phyloP scores from a whole-genome alignment of 2,329 filamentous ascomycete genomes.

The Tolypocladium inflatum region DNA sequence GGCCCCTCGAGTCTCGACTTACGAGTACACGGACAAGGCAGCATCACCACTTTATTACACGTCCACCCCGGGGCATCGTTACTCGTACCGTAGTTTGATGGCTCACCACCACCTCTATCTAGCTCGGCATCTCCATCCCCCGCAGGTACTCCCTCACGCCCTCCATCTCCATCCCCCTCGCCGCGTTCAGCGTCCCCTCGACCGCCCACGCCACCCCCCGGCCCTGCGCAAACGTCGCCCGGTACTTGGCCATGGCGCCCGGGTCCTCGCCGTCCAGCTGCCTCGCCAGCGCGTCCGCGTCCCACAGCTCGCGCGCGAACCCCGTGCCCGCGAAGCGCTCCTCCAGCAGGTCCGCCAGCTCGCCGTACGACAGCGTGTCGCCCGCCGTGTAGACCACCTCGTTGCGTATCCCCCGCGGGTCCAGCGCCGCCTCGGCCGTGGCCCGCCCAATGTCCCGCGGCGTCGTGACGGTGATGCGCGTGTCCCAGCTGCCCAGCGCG shows the following conservation, averaged over 20 bases:
- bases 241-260: constrained; percentile 47
- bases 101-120: neutral
- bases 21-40: neutral
- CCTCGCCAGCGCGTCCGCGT: constrained; percentile 28
- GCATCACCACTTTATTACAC: neutral
- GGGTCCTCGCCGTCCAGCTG: constrained; percentile 38
- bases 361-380: constrained; percentile 49
- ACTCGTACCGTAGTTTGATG: neutral
- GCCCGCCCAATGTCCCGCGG: constrained; percentile 54
- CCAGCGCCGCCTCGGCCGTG: constrained; percentile 45
- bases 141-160: constrained; percentile 30
- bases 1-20: neutral
- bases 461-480: constrained; percentile 51
- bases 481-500: constrained; percentile 53
- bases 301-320: constrained; percentile 42
- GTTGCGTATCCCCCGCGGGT: constrained; percentile 21
- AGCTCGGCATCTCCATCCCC: constrained; percentile 8
- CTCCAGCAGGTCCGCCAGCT: constrained; percentile 44
- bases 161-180: constrained; percentile 34
- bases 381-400: constrained; percentile 50
- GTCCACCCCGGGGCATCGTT: neutral
- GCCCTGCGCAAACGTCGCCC: constrained; percentile 49
- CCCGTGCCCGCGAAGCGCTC: constrained; percentile 18
- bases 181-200: constrained; percentile 40
- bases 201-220: constrained; percentile 50